These are phyloP conservation scores for Fraxinus velutina DNA, from an alignment of 305 asterid species.

Conservation along the genomic window DNA sequence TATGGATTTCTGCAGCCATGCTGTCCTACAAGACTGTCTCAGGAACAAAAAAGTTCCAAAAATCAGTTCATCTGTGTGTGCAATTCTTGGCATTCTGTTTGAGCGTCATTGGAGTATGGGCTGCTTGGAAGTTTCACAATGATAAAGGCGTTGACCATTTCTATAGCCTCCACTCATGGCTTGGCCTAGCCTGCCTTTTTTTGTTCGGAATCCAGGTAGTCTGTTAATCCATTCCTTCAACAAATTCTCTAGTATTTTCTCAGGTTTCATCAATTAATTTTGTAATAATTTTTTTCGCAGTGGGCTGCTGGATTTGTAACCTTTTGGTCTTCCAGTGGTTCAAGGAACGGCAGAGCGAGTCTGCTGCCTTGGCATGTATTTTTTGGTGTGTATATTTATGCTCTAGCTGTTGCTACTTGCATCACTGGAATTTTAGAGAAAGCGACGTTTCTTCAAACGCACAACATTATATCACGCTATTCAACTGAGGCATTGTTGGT, in stretches of 20 bases:
- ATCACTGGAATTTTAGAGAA: slow-evolving; percentile 78
- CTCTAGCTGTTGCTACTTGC: slow-evolving; percentile 64
- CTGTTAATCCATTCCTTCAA: neutral
- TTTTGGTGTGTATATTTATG: slow-evolving; percentile 66
- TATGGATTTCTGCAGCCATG: slow-evolving; percentile 55
- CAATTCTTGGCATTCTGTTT: slow-evolving; percentile 59
- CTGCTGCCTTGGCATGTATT: slow-evolving; percentile 59
- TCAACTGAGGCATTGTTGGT: slow-evolving; percentile 78
- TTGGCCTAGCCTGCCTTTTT: slow-evolving; percentile 71
- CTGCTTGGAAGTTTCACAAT: slow-evolving; percentile 79
- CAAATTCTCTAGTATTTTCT: neutral
- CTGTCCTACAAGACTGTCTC: slow-evolving; percentile 78
- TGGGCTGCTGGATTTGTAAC: slow-evolving; percentile 71
- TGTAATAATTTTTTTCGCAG: slow-evolving; percentile 35
- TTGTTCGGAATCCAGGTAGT: slow-evolving; percentile 77
- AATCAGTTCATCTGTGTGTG: slow-evolving; percentile 62
- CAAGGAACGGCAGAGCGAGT: slow-evolving; percentile 52
- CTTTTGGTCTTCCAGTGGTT: slow-evolving; percentile 87
- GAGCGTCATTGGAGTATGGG: slow-evolving; percentile 67
- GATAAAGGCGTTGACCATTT: slow-evolving; percentile 69
- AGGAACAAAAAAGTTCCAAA: slow-evolving; percentile 64
- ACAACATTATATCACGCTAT: slow-evolving; percentile 52
- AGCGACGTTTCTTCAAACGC: slow-evolving; percentile 68
- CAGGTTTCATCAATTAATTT: neutral
- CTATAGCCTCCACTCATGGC: slow-evolving; percentile 94